Evolutionary conservation across 1,139 yeast genomes (phyloP), one percentile per base, ranked within the genome.

Genomic region (Candida sp.): DNA sequence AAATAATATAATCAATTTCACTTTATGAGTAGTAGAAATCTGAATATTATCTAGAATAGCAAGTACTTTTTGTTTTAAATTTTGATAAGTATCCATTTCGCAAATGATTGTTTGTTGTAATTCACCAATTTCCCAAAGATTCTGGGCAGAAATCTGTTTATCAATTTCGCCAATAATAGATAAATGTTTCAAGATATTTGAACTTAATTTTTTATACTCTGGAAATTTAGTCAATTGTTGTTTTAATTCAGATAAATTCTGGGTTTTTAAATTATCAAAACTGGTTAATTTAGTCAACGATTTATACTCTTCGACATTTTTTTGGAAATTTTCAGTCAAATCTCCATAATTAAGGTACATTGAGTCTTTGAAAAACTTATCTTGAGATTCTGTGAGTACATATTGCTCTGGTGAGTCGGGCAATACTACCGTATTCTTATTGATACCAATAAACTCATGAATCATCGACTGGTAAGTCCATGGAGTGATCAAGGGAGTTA

Each of bases 401-500:
- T 68, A 52, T 44, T 64, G 67, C 42, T 66, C 71, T 4, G 53
- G 50, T 6, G 58, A 48, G 3, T 45, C 54, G 9, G 44, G 67
- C 42, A 91, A 63, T 49, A 82, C 84, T 3, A 89, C 96, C 4
- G 93, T 77, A 54, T 93, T 93, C 58, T 89, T 85, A 21, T 73
- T 69, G 46, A 93, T 87, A 1, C 93, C 96, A 35, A 93, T 70
- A 32, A 89, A 75, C 59, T 95, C 98, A 61, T 93, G 96, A 15
- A 93, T 88, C 99, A 95, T 93, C 2, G 97, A 88, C 59, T 93
- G 98, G 63, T 90, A 93, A 0, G 99, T 91, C 99, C 99, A 93
- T 2, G 98, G 99, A 35, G 85, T 80, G 39, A 93, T 66, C 38
- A 93, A 70, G 1, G 99, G 98, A 0, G 99, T 93, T 27, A 91